Percentiles rank a stretch among this genome's conserved stretches.
Evolutionary conservation across 768 basidiomycete genomes (phyloP).

Genomic region (Suillus ampliporus): DNA sequence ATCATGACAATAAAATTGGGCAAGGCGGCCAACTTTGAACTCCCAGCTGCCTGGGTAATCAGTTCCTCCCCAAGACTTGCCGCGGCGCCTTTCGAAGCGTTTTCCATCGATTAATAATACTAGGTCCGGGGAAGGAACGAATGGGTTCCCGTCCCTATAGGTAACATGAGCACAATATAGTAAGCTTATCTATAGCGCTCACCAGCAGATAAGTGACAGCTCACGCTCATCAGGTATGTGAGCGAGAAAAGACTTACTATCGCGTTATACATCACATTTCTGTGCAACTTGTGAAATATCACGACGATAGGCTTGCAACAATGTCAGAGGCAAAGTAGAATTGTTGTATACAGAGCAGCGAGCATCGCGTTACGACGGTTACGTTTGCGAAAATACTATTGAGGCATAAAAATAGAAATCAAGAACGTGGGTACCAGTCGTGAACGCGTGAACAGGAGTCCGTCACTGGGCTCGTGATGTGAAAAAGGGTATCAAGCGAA

Average conservation of each 20-base stretch:
- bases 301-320: neutral
- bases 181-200: neutral
- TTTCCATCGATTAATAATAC: neutral
- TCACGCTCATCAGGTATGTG: neutral
- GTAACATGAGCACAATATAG: neutral
- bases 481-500: neutral
- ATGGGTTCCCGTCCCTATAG: neutral
- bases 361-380: neutral
- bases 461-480: neutral
- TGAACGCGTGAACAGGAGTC: neutral
- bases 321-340: neutral
- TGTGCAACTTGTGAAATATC: neutral
- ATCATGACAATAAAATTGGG: no score
- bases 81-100: neutral
- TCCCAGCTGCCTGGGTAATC: neutral
- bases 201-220: neutral
- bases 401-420: neutral
- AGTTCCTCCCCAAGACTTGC: neutral
- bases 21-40: neutral
- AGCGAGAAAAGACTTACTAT: neutral
- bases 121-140: no score
- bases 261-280: neutral
- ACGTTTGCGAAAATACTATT: neutral
- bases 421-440: neutral
- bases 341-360: neutral